These are phyloP conservation scores for Biscutella laevigata DNA, from an alignment of 441 rosid genomes.

Conservation along the genomic window DNA sequence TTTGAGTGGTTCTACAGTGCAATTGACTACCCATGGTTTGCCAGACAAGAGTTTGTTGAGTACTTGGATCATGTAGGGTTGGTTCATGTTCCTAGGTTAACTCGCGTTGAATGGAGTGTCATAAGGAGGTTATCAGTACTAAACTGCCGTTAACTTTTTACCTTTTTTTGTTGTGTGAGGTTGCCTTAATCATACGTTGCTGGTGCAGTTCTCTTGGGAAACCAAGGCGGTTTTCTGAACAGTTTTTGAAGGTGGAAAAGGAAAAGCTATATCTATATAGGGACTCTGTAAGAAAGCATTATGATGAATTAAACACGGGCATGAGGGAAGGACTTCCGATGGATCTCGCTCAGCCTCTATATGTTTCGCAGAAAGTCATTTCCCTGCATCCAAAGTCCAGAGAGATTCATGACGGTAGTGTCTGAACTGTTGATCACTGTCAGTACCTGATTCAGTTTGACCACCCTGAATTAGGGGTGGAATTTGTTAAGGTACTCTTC, in stretches of 20 bases:
- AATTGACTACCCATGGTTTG: conserved; percentile 74
- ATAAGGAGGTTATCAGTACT: conserved; percentile 41
- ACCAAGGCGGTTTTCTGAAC: conserved; percentile 56
- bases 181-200: conserved; percentile 2
- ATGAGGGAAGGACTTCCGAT: conserved; percentile 61
- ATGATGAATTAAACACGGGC: conserved; percentile 51
- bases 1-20: conserved; percentile 71
- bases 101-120: conserved; percentile 76
- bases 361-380: conserved; percentile 58
- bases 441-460: conserved; percentile 57
- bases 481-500: conserved; percentile 50
- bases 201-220: conserved; percentile 61
- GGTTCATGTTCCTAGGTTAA: conserved; percentile 65
- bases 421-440: conserved; percentile 48
- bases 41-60: conserved; percentile 61
- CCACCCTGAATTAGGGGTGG: conserved; percentile 50
- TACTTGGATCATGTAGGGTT: conserved; percentile 67
- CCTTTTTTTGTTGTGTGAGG: conserved; percentile 1
- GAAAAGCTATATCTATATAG: conserved; percentile 52
- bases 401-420: conserved; percentile 62
- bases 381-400: conserved; percentile 50
- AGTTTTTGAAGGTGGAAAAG: conserved; percentile 58
- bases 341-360: conserved; percentile 60
- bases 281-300: conserved; percentile 56
- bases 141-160: conserved; percentile 13